Percentiles rank a stretch among this genome's conserved stretches.
These are phyloP conservation scores for Aspergillus heteromorphus DNA, from an alignment of 495 filamentous ascomycete genomes.

Conservation along the genomic window DNA sequence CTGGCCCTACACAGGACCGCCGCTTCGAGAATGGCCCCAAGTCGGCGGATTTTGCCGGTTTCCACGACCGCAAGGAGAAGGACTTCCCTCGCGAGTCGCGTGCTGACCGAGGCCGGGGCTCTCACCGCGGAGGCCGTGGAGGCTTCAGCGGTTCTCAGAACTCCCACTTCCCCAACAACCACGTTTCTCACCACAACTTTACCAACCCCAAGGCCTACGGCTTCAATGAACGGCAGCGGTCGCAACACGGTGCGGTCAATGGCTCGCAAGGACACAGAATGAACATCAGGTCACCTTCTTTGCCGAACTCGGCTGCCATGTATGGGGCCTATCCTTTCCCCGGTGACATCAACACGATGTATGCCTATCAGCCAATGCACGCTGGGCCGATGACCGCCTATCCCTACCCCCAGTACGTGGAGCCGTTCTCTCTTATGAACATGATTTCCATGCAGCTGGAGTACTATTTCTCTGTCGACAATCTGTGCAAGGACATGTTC, in stretches of 20 bases:
- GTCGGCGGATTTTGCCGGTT: slow-evolving; percentile 33
- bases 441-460: slow-evolving; percentile 72
- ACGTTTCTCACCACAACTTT: slow-evolving; percentile 37
- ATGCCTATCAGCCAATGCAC: slow-evolving; percentile 49
- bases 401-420: slow-evolving; percentile 57
- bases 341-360: slow-evolving; percentile 39
- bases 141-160: slow-evolving; percentile 36
- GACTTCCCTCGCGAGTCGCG: slow-evolving; percentile 44
- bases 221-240: slow-evolving; percentile 39
- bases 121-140: slow-evolving; percentile 51
- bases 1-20: slow-evolving; percentile 25
- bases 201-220: slow-evolving; percentile 34
- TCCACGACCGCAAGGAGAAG: slow-evolving; percentile 28
- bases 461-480: slow-evolving; percentile 96
- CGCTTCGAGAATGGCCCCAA: slow-evolving; percentile 37
- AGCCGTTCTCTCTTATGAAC: slow-evolving; percentile 47
- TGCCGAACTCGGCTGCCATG: slow-evolving; percentile 35
- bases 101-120: slow-evolving; percentile 48
- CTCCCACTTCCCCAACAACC: slow-evolving; percentile 44
- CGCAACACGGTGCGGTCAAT: slow-evolving; percentile 29
- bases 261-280: slow-evolving; percentile 36
- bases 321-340: slow-evolving; percentile 36
- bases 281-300: slow-evolving; percentile 45
- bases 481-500: slow-evolving; percentile 90
- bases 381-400: slow-evolving; percentile 56